Evolutionary conservation across 176 grass and related monocot species (phyloP), one percentile per base, ranked within the genome.

Genomic region (Aegilops umbellulata): DNA sequence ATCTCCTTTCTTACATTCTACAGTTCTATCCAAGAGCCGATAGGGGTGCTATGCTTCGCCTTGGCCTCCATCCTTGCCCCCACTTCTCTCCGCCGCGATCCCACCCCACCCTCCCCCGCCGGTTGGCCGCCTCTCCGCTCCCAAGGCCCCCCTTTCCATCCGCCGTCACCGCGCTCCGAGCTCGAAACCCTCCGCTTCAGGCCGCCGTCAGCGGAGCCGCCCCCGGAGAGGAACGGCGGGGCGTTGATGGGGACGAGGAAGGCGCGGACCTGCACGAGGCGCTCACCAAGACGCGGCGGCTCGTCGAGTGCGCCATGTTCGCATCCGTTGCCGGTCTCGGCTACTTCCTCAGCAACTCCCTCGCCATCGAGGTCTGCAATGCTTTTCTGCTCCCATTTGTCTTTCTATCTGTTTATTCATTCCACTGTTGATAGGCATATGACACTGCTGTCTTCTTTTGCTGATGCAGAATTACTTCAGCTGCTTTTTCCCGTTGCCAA

Each of bases 221-320:
- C 27, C 36, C 19, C 42, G 82, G 29, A 16, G 67, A 74, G 17
- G 27, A 35, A 20, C 22, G 23, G 14, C 55, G 6, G 22, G 55
- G n/a, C 41, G 67, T 20, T 55, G 77, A 46, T 29, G 23, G 0
- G 72, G 42, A 17, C 39, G 41, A 15, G 58, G 64, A 29, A 0
- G 73, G 35, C 7, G 83, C 77, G 72, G 90, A 91, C 66, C 69
- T 92, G 68, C 81, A 65, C 10, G 70, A 92, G 71, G 90, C 86
- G 12, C 91, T 94, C 77, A 10, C 14, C 29, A 92, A 74, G 74
- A 98, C 96, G 31, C 90, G 92, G 71, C 71, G 87, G 68, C 90
- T 98, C 63, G 96, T 98, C 13, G 96, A 98, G 91, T 98, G 96
- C 88, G 88, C 96, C 5, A 98, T 98, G 96, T 98, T 98, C 80